Conservation (phyloP, 148 eudicot genomes). For the Gaultheria prostrata region DNA sequence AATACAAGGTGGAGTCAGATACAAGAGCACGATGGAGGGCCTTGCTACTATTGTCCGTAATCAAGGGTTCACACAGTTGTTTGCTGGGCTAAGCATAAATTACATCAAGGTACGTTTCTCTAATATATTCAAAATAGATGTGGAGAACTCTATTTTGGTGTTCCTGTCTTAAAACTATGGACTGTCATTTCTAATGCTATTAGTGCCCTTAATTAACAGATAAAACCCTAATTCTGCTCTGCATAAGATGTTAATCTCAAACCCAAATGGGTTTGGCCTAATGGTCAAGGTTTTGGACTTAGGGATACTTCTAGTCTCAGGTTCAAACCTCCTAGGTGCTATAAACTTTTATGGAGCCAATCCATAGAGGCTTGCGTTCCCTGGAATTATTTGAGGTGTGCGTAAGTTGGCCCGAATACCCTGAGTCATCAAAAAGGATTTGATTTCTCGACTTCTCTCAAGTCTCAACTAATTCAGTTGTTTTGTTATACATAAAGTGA, state of each 20-base stretch:
- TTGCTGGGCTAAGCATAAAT: constrained; percentile 31
- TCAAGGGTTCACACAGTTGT: constrained; percentile 27
- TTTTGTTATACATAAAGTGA: too few relatives aligned
- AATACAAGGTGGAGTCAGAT: constrained; percentile 16
- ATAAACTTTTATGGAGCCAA: too few relatives aligned
- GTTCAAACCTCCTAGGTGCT: too few relatives aligned
- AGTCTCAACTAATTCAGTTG: too few relatives aligned
- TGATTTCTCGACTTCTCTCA: too few relatives aligned
- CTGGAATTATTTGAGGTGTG: too few relatives aligned
- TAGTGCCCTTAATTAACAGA: not conserved
- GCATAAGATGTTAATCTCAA: not conserved
- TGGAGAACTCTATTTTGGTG: not conserved
- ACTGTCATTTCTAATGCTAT: not conserved
- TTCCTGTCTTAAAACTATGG: not conserved
- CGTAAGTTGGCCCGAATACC: too few relatives aligned
- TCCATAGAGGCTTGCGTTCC: too few relatives aligned
- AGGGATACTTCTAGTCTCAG: too few relatives aligned
- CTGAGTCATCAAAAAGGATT: too few relatives aligned
- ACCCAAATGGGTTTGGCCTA: too few relatives aligned
- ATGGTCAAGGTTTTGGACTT: too few relatives aligned
- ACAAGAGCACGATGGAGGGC: constrained; percentile 19
- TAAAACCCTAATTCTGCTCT: not conserved
- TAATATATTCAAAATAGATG: not conserved
- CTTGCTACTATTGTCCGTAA: constrained; percentile 24
- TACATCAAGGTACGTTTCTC: constrained; percentile 23